Percentiles rank a stretch among this genome's conserved stretches.
Evolutionary conservation across 2,329 filamentous ascomycete genomes (phyloP).

Genomic region (Ascochyta clinopodiicola): DNA sequence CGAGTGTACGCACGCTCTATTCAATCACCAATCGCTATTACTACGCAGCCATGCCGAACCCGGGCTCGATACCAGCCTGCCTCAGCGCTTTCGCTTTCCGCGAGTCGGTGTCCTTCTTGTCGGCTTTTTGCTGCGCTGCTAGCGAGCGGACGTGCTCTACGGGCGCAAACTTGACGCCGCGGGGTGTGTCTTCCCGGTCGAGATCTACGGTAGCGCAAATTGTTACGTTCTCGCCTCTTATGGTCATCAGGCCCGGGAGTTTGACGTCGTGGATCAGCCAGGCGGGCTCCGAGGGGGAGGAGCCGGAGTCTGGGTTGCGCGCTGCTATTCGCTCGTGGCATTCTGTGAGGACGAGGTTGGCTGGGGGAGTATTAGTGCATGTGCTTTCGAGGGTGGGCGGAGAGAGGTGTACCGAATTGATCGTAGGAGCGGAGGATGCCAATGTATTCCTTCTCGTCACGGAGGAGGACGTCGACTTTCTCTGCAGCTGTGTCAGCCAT

Average conservation of each 20-base stretch:
- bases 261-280: constrained; percentile 81
- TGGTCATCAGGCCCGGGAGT: constrained; percentile 85
- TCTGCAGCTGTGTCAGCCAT: constrained; percentile 62
- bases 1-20: no score
- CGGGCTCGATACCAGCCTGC: constrained; percentile 62
- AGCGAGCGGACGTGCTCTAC: constrained; percentile 75
- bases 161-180: constrained; percentile 72
- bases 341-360: constrained; percentile 92
- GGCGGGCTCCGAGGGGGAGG: constrained; percentile 33
- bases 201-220: constrained; percentile 95
- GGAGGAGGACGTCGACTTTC: constrained; percentile 89
- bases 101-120: constrained; percentile 63
- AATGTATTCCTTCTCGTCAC: constrained; percentile 92
- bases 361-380: constrained; percentile 55
- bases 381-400: neutral
- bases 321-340: constrained; percentile 89
- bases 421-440: constrained; percentile 96
- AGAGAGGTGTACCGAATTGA: constrained; percentile 77
- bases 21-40: neutral
- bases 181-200: constrained; percentile 90
- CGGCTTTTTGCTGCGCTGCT: constrained; percentile 74
- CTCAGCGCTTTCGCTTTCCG: constrained; percentile 70
- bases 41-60: constrained; percentile 70
- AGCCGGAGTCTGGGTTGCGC: constrained; percentile 50
- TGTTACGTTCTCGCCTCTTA: constrained; percentile 96